These are phyloP conservation scores for Urostyla sp. DNA, from an alignment of 73 alveolate genomes.

Conservation along the genomic window DNA sequence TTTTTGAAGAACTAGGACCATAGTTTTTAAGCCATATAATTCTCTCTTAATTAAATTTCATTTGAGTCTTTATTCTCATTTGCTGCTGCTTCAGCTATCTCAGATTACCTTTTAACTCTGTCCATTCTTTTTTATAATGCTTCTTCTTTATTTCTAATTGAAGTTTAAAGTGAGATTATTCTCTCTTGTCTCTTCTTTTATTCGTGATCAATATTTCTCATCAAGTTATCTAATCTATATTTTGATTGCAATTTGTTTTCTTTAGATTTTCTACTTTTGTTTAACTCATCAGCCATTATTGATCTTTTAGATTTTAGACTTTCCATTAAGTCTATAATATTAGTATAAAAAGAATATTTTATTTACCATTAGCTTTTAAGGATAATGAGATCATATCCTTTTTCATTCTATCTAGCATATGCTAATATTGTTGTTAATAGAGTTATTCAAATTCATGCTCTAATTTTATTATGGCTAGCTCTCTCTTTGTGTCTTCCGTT, in stretches of 20 bases:
- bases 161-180: constrained; percentile 66
- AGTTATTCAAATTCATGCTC: constrained; percentile 50
- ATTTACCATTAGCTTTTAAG: constrained; percentile 21
- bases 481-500: constrained; percentile 33
- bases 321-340: constrained; percentile 70
- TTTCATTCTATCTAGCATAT: constrained; percentile 72
- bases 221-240: constrained; percentile 75
- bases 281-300: constrained; percentile 66
- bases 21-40: constrained; percentile 69
- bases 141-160: constrained; percentile 75
- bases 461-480: background rate
- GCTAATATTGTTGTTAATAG: constrained; percentile 39
- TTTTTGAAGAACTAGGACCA: constrained; percentile 69
- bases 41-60: constrained; percentile 72
- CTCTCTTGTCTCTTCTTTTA: constrained; percentile 77
- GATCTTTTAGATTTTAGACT: constrained; percentile 62
- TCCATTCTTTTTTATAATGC: constrained; percentile 79
- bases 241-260: constrained; percentile 75
- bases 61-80: constrained; percentile 81
- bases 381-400: constrained; percentile 59
- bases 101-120: constrained; percentile 72
- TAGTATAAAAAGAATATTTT: too few species aligned
- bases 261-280: constrained; percentile 73
- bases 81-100: constrained; percentile 86
- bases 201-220: constrained; percentile 74